Percentiles rank a stretch among this genome's conserved stretches.
phyloP scores from a whole-genome alignment of 257 asterid genomes.

The Scutellaria baicalensis region DNA sequence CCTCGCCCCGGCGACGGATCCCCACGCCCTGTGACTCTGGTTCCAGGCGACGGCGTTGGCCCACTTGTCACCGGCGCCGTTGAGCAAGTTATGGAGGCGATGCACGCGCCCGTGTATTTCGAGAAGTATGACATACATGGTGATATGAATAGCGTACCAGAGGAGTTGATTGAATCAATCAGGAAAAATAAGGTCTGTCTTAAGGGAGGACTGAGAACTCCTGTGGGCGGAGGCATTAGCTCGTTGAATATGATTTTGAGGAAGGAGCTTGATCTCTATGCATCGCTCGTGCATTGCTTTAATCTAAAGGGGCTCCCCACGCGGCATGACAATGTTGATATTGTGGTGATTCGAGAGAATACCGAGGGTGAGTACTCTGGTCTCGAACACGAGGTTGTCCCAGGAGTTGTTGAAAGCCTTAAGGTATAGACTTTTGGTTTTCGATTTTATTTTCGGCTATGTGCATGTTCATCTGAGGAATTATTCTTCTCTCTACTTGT shows the following conservation, averaged over 20 bases:
- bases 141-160: conserved; percentile 70
- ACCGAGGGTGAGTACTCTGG: conserved; percentile 98
- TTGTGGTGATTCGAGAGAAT: conserved; percentile 92
- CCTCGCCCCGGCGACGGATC: conserved; percentile 96
- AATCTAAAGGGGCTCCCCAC: conserved; percentile 78
- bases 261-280: conserved; percentile 92
- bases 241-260: conserved; percentile 77
- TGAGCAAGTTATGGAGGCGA: conserved; percentile 93
- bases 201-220: conserved; percentile 86
- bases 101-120: conserved; percentile 93
- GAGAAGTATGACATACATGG: conserved; percentile 83
- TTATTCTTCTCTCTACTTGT: neutral
- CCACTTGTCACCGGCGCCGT: conserved; percentile 97
- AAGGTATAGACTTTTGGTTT: conserved; percentile 43
- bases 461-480: neutral
- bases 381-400: conserved; percentile 98
- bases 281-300: conserved; percentile 89
- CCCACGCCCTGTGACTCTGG: conserved; percentile 78
- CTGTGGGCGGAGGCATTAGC: conserved; percentile 94
- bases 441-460: neutral
- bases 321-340: conserved; percentile 75
- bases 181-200: conserved; percentile 83
- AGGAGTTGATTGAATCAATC: conserved; percentile 68
- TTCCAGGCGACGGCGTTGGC: conserved; percentile 95
- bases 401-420: conserved; percentile 97